Conservation (phyloP, 768 basidiomycete species). For the Strobilomyces dryophilus region DNA sequence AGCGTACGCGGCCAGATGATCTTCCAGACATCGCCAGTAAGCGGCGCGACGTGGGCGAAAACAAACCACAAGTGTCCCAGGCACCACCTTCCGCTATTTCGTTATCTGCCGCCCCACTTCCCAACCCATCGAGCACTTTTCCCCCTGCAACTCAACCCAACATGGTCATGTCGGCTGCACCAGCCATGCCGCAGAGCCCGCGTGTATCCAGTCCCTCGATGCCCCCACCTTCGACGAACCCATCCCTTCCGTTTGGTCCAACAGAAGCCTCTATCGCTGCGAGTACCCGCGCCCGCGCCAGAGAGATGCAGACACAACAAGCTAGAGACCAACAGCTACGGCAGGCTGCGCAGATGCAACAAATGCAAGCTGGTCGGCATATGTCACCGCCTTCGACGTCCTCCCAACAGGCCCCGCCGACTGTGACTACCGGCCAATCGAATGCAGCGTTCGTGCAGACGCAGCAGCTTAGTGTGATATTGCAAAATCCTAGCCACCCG, state of each 20-base stretch:
- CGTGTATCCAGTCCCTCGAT: conserved; percentile 32
- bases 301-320: conserved; percentile 35
- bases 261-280: conserved; percentile 34
- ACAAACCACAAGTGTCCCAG: conserved; percentile 43
- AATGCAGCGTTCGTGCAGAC: conserved; percentile 27
- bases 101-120: conserved; percentile 14
- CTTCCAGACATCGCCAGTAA: conserved; percentile 46
- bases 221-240: conserved; percentile 24
- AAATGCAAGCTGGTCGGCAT: conserved; percentile 34
- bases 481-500: conserved; percentile 55
- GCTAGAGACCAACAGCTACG: conserved; percentile 33
- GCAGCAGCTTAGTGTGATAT: conserved; percentile 44
- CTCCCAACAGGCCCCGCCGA: conserved; percentile 19
- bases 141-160: conserved; percentile 16
- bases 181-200: conserved; percentile 27
- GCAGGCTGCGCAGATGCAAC: conserved; percentile 32
- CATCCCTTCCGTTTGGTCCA: conserved; percentile 30
- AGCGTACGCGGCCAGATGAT: conserved; percentile 63
- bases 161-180: conserved; percentile 12
- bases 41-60: conserved; percentile 67
- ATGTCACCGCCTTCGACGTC: conserved; percentile 39
- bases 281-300: conserved; percentile 29
- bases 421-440: conserved; percentile 13
- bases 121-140: conserved; percentile 21
- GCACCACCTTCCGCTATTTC: conserved; percentile 30